phyloP scores from a whole-genome alignment of 805 yeast species.

The Saccharomycopsis fodiens region DNA sequence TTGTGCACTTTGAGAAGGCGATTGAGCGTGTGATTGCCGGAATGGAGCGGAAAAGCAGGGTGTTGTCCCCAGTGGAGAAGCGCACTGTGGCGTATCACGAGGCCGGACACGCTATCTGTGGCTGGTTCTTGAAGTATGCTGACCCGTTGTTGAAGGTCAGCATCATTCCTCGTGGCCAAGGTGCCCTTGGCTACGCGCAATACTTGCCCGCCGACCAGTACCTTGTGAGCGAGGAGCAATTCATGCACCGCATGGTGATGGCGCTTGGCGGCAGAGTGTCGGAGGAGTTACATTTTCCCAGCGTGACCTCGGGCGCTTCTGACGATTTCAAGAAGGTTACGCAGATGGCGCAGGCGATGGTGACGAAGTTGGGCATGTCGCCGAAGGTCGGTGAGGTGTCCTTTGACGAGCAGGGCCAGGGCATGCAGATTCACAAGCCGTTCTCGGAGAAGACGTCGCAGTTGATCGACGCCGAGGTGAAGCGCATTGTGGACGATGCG shows the following conservation, averaged over 20 bases:
- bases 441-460: conserved; percentile 83
- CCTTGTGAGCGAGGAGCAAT: conserved; percentile 66
- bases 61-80: conserved; percentile 80
- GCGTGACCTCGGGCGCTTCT: conserved; percentile 94
- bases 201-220: conserved; percentile 91
- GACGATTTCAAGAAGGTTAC: conserved; percentile 97
- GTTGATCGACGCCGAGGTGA: conserved; percentile 75
- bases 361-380: conserved; percentile 88
- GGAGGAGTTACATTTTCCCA: conserved; percentile 84
- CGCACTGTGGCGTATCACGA: conserved; percentile 93
- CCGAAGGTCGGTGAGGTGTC: conserved; percentile 75
- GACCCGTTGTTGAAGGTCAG: conserved; percentile 94
- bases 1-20: conserved; percentile 87
- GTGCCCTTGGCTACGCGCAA: conserved; percentile 96
- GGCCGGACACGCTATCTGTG: conserved; percentile 98
- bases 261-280: conserved; percentile 95
- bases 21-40: conserved; percentile 98
- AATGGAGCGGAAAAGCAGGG: conserved; percentile 79
- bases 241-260: conserved; percentile 90
- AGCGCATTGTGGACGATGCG: conserved; percentile 67
- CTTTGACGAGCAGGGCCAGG: conserved; percentile 52
- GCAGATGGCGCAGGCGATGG: conserved; percentile 89
- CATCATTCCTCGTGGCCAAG: conserved; percentile 94
- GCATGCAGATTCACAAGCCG: conserved; percentile 70
- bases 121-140: conserved; percentile 88